These are phyloP conservation scores for Chlorella variabilis DNA, from an alignment of 163 green algal genomes.

Conservation along the genomic window DNA sequence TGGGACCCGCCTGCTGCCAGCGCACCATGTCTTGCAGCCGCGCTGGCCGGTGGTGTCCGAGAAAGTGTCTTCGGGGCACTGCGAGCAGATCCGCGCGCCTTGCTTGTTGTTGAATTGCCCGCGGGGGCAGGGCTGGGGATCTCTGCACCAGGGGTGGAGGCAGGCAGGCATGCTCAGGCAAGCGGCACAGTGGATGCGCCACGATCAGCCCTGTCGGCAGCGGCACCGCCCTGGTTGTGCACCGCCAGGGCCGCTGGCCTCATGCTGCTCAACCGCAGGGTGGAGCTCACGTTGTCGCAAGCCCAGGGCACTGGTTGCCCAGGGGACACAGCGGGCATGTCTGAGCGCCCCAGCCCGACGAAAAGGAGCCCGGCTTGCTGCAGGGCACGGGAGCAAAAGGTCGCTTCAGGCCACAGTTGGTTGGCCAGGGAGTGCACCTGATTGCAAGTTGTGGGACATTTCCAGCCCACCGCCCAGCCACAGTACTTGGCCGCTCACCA, in stretches of 20 bases:
- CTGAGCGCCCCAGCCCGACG: neutral
- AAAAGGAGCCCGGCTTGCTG: conserved; percentile 1
- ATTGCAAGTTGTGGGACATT: too few species aligned
- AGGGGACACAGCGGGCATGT: neutral
- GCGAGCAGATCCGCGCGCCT: neutral
- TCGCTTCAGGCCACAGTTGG: too few species aligned
- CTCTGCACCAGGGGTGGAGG: neutral
- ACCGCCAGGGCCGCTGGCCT: too few species aligned
- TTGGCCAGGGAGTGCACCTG: too few species aligned
- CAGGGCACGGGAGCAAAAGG: neutral
- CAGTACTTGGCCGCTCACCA: too few species aligned
- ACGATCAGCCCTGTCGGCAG: too few species aligned
- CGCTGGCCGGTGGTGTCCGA: neutral
- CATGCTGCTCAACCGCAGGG: too few species aligned
- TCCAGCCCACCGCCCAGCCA: too few species aligned
- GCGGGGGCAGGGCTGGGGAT: neutral
- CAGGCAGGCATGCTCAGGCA: too few species aligned
- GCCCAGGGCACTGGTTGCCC: neutral
- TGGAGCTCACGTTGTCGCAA: neutral
- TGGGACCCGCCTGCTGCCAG: too few species aligned
- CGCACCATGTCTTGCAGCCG: neutral
- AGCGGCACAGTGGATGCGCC: too few species aligned
- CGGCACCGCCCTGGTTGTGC: too few species aligned
- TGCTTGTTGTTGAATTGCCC: neutral
- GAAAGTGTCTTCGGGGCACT: neutral